Base-by-base conservation (phyloP, 31 red algal species). In the Porphyra umbilicalis region DNA sequence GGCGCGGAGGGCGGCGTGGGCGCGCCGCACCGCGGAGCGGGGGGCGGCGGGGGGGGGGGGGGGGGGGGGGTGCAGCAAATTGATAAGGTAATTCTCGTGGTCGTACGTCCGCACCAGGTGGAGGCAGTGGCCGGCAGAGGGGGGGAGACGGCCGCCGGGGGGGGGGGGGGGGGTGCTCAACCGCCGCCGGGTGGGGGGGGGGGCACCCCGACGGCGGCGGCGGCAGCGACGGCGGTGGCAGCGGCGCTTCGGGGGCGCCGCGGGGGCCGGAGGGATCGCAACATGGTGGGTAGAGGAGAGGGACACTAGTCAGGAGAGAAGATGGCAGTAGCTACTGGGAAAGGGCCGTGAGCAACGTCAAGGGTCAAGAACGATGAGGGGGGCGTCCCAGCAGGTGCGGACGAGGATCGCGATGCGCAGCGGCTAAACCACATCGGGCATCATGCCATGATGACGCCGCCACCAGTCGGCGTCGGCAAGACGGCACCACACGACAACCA, bases 21-120 rank as follows among this genome's bases (percentile, higher is more conserved):
- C 88, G 76, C 32, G 79, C 37, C 89, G 88, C 10, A 83, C 39
- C 4, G 33, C 77, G 13, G 75, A 44, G 44, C 32, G 37, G 57
- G 57, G 57, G 20, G 25, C 25, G 57, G 57, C 25, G 57, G 57
- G 20, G 57, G 57, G 20, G 57, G 20, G 20, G 57, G 38, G 9
- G 38, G 38, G 38, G 38, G 38, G 38, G 39, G 85, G 76, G 39
- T 93, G 91, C 9, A 97, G 83, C 25, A 93, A 79, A 46, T 94
- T 93, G 31, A 87, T 86, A n/a, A 97, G 77, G 79, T 89, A 97
- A 80, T 93, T 88, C 79, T 93, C 95, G 76, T 97, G 83, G 75
- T 97, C 95, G 71, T 83, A 84, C 10, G 39, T 77, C 75, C 86
- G 92, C 6, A 94, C 37, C 11, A 94, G 67, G 74, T 79, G 39